Base-by-base conservation (phyloP, 2,329 filamentous ascomycete genomes). In the Coccinonectria pachysandricola region DNA sequence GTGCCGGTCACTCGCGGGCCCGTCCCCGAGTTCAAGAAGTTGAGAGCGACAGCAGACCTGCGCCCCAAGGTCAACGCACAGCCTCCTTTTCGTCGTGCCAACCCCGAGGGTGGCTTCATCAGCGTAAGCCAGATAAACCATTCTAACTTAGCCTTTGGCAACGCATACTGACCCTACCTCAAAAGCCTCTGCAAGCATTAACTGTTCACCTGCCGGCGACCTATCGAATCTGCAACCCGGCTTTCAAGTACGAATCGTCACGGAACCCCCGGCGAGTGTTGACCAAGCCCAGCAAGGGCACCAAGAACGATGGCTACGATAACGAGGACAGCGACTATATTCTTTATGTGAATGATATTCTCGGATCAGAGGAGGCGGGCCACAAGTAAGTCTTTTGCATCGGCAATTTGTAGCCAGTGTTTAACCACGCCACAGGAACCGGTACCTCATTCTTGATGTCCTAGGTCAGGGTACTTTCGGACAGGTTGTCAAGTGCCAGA, bases 241-340 rank as follows among this genome's bases (percentile, higher is more conserved):
- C 73, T 46, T 98, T 98, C 68, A 95, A 98, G 62, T 98, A 98
- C 60, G 91, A 98, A 54, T 95, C 91, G 10, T 95, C 91, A 28
- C 75, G 91, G 40, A 98, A 98, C 50, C 91, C 91, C 19, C 81
- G 91, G 36, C 75, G 91, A 54, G 91, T 98, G 25, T 68, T 98
- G 41, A 98, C 91, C 10, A 98, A 98, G 57, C 91, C 91, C 6
- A 96, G 91, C 70, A 98, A 98, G 60, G 91, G 91, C 9, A 75
- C 83, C 36, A 98, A 98, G 68, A 98, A 98, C 49, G 91, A 98
- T 60, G 91, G 91, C 4, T 98, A 91, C 49, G 91, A 98, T 52
- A 98, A 98, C 43, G 91, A 98, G 54, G 91, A 98, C 44, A 96
- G 91, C 55, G 91, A 98, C 52, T 98, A 98, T 52, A 98, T 98